Percentiles rank a stretch among this genome's conserved stretches.
Evolutionary conservation across 2,329 filamentous ascomycete species (phyloP).

Genomic region (Aspergillus texensis): DNA sequence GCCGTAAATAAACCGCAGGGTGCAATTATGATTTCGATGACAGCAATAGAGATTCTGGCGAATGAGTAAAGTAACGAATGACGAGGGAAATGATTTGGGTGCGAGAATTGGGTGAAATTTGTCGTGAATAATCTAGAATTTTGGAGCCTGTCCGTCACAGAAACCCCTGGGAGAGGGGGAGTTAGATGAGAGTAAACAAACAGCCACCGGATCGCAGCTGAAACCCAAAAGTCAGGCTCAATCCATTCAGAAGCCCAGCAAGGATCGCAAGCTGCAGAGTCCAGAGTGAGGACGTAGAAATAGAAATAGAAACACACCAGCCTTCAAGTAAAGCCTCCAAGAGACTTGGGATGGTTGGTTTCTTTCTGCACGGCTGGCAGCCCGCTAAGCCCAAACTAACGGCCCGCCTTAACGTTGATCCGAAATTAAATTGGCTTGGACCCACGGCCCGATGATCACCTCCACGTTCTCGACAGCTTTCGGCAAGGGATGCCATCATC

Average conservation of each 20-base stretch:
- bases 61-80: constrained; percentile 6
- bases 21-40: not conserved
- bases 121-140: constrained; percentile 6
- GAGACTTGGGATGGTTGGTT: not conserved
- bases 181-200: constrained; percentile 20
- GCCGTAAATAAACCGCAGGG: not conserved
- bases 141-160: constrained; percentile 14
- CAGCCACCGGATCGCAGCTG: constrained; percentile 20
- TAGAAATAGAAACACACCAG: not conserved
- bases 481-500: constrained; percentile 10
- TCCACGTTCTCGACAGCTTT: constrained; percentile 11
- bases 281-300: not conserved
- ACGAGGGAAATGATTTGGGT: constrained; percentile 9
- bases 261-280: not conserved
- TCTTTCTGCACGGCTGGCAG: constrained; percentile 2
- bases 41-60: not conserved
- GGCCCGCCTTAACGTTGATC: constrained; percentile 31
- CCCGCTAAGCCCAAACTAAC: not conserved
- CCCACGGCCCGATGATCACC: constrained; percentile 3
- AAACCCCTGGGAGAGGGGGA: constrained; percentile 12
- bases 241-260: constrained; percentile 20
- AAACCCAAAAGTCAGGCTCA: constrained; percentile 12
- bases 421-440: constrained; percentile 28
- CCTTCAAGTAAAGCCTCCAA: not conserved
- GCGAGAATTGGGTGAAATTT: not conserved